Evolutionary conservation across 2,329 filamentous ascomycete genomes (phyloP).

Genomic region (Neofusicoccum sp.): DNA sequence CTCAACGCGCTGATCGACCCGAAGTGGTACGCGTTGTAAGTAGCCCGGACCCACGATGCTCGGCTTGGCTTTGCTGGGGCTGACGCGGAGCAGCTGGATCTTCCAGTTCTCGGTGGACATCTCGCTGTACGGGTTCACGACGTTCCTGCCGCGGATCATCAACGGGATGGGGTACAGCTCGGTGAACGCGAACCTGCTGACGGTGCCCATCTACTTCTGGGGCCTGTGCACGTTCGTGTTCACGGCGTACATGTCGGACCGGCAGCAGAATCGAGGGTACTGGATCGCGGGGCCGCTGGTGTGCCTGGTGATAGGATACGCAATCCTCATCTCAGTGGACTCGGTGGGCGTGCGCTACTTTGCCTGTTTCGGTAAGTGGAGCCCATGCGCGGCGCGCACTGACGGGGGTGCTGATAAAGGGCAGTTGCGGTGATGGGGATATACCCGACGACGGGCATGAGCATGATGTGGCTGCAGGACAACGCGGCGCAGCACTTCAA

Average conservation of each 20-base stretch:
- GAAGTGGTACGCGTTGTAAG: constrained; percentile 16
- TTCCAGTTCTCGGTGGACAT: constrained; percentile 26
- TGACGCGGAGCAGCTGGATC: constrained; percentile 7
- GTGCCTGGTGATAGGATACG: constrained; percentile 15
- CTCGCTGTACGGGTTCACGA: constrained; percentile 45
- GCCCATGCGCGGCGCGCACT: not conserved
- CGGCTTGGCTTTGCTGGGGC: not conserved
- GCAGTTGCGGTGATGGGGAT: constrained; percentile 15
- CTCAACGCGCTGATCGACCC: constrained; percentile 26
- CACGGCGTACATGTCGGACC: constrained; percentile 15
- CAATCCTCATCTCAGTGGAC: constrained; percentile 15
- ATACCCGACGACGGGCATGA: constrained; percentile 14
- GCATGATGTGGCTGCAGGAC: constrained; percentile 19
- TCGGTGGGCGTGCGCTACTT: constrained; percentile 14
- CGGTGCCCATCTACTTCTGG: constrained; percentile 33
- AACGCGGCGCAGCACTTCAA: constrained; percentile 18
- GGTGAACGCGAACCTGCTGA: constrained; percentile 61
- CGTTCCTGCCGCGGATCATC: constrained; percentile 61
- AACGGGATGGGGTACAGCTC: constrained; percentile 59
- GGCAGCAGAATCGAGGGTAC: not conserved
- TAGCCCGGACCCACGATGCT: not conserved
- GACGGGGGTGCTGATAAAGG: not conserved
- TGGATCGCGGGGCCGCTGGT: constrained; percentile 15
- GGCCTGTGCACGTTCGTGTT: constrained; percentile 2
- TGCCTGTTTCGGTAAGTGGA: constrained; percentile 18